phyloP scores from a whole-genome alignment of 1,139 yeast genomes.

The Meyerozyma carpophila region DNA sequence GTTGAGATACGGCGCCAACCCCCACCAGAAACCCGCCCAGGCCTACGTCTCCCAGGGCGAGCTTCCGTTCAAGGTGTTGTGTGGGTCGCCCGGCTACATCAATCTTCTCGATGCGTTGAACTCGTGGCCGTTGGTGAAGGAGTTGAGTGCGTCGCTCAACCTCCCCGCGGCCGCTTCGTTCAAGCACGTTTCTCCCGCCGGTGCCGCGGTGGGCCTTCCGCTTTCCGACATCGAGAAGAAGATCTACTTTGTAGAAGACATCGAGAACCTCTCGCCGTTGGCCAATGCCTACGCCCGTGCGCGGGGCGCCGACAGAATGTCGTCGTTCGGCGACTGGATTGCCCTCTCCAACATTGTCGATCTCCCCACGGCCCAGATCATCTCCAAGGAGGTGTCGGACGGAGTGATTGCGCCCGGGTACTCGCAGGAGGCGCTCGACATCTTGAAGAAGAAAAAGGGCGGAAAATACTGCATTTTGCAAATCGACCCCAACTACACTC shows the following conservation, averaged over 20 bases:
- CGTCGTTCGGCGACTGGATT: slow-evolving; percentile 96
- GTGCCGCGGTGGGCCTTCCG: slow-evolving; percentile 96
- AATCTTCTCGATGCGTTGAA: slow-evolving; percentile 92
- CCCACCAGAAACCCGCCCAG: slow-evolving; percentile 99
- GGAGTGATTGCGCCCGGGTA: slow-evolving; percentile 99
- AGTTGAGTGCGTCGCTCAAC: slow-evolving; percentile 87
- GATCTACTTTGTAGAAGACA: slow-evolving; percentile 89
- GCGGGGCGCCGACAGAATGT: slow-evolving; percentile 99
- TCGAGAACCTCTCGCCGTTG: slow-evolving; percentile 90
- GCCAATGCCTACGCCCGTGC: slow-evolving; percentile 99
- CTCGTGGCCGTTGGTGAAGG: slow-evolving; percentile 98
- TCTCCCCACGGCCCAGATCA: slow-evolving; percentile 92
- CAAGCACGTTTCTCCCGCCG: slow-evolving; percentile 98
- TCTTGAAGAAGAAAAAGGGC: slow-evolving; percentile 86
- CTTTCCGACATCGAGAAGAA: slow-evolving; percentile 87
- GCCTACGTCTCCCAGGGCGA: slow-evolving; percentile 84
- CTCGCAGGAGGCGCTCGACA: slow-evolving; percentile 84
- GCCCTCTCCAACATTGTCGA: slow-evolving; percentile 96
- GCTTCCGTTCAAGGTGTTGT: slow-evolving; percentile 87
- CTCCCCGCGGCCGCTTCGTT: slow-evolving; percentile 98
- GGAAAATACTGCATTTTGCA: slow-evolving; percentile 96
- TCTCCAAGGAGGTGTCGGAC: slow-evolving; percentile 94
- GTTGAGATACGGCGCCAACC: slow-evolving; percentile 96
- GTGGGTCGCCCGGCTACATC: slow-evolving; percentile 96
- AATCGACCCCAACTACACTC: slow-evolving; percentile 90